These are phyloP conservation scores for Thinopyrum elongatum DNA, from an alignment of 176 grass and related monocot genomes.

Conservation along the genomic window DNA sequence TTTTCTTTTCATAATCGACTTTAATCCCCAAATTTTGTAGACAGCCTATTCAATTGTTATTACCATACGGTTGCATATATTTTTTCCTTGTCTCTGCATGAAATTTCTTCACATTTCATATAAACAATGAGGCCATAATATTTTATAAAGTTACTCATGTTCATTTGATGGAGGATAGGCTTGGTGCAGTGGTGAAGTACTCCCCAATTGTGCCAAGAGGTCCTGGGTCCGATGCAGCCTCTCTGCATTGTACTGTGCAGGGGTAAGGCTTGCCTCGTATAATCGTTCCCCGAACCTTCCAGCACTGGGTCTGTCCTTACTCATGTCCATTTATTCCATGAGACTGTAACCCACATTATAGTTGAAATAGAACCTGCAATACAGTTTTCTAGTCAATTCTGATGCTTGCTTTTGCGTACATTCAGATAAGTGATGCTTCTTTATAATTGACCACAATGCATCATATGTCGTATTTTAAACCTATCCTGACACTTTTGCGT, in stretches of 20 bases:
- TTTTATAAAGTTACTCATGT: neutral
- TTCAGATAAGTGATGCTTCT: neutral
- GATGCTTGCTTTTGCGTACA: neutral
- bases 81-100: neutral
- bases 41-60: neutral
- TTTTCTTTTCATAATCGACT: neutral
- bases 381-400: neutral
- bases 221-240: no score
- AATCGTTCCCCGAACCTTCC: no score
- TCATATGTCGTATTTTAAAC: neutral
- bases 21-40: neutral
- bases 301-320: neutral
- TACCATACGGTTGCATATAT: neutral
- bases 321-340: neutral
- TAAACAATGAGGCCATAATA: neutral
- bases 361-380: neutral
- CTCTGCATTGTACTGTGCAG: no score
- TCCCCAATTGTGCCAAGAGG: no score
- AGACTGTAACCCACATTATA: neutral
- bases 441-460: neutral
- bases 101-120: neutral
- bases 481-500: neutral
- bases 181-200: no score
- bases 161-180: slow-evolving; percentile 5
- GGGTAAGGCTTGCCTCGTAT: no score